Conservation (phyloP, 495 filamentous ascomycete genomes). For the Hyaloscypha variabilis region DNA sequence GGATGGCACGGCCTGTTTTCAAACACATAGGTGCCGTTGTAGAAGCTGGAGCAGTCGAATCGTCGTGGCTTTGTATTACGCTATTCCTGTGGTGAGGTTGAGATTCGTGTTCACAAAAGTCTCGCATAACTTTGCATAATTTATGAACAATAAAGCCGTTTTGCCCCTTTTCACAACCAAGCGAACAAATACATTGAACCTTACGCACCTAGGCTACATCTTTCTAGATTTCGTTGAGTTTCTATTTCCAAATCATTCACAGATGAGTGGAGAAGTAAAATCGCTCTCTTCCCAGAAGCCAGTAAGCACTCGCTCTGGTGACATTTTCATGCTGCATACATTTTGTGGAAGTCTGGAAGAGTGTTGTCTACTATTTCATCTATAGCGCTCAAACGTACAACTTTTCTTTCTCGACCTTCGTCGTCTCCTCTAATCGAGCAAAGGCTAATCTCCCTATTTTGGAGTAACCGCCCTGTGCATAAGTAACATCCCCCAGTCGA, state of each 20-base stretch:
- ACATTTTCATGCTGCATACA: background rate
- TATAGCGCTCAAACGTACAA: constrained; percentile 23
- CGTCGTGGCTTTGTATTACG: background rate
- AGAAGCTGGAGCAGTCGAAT: background rate
- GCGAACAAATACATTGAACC: background rate
- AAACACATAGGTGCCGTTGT: background rate
- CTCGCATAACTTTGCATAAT: background rate
- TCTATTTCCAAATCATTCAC: too few relatives aligned
- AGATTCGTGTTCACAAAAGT: background rate
- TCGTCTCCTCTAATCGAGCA: constrained; percentile 25
- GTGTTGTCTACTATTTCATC: background rate
- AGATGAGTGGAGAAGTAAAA: background rate
- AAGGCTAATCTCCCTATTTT: constrained; percentile 21
- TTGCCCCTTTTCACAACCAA: background rate
- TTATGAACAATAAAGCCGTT: background rate
- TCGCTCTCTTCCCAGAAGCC: background rate
- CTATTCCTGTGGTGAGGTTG: background rate
- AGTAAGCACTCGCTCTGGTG: background rate
- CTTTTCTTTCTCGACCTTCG: constrained; percentile 18
- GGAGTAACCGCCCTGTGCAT: background rate
- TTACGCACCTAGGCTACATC: background rate
- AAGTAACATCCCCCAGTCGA: constrained; percentile 23
- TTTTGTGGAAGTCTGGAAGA: background rate
- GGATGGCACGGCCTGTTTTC: background rate
- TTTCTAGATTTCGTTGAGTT: too few relatives aligned